Evolutionary conservation across 2,329 filamentous ascomycete genomes (phyloP), one percentile per base, ranked within the genome.

Genomic region (Fusarium sp.): DNA sequence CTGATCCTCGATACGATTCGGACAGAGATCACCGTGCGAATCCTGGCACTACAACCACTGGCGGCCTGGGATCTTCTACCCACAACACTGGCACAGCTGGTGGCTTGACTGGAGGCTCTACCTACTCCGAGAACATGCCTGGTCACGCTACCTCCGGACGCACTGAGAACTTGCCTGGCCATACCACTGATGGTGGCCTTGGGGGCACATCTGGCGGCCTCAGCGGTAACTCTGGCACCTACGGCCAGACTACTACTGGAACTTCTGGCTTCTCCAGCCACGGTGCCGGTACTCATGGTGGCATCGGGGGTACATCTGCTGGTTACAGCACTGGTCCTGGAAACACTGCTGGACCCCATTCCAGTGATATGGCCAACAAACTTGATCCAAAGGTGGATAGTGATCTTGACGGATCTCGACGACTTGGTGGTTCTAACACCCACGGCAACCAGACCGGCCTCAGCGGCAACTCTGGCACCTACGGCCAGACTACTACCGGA

Each of bases 1-100:
- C 82, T 18, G 87, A 89, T 72, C 87, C 88, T 26, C 82, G 87
- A n/a, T 82, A 89, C 58, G 88, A 90, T 77, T 87, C 85, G 8
- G 87, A 90, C 75, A 81, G 86, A 20, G 85, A 86, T 60, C 62
- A 60, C 15, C 39, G 41, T 17, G 17, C 60, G 45, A 55, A 73
- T 78, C 87, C 86, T 4, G 42, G 58, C 36, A 58, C 63, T 30
- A 44, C 84, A 32, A 87, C 86, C 38, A 39, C 63, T 14, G 68
- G 58, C 12, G 66, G 66, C 13, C 26, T 61, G 12, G 56, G 56
- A 26, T 58, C 55, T n/a, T 58, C 55, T 11, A 63, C 51, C 18
- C 28, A 35, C 22, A 35, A 51, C 15, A 53, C 66, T 63, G 62
- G 64, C 26, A 68, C 63, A n/a, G 66, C 74, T 35, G 56, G 56